These are phyloP conservation scores for Hypoxylon subgilvum DNA, from an alignment of 495 filamentous ascomycete species.

Conservation along the genomic window DNA sequence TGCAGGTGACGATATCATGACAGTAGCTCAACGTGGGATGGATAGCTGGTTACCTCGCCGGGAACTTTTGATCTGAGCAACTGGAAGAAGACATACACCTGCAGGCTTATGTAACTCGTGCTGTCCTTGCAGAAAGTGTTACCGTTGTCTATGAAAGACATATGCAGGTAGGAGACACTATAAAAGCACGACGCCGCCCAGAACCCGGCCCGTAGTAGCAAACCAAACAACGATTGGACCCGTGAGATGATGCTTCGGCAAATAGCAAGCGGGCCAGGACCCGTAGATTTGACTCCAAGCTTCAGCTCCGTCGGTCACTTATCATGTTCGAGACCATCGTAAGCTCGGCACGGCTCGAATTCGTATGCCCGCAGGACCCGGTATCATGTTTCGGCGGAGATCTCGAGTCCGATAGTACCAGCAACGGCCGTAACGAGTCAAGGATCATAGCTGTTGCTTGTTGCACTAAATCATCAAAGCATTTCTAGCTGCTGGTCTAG, in stretches of 20 bases:
- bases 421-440: constrained; percentile 1
- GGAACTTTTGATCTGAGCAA: neutral
- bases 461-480: neutral
- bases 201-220: constrained; percentile 6
- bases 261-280: constrained; percentile 5
- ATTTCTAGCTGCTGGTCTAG: constrained; percentile 14
- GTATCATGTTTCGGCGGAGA: constrained; percentile 25
- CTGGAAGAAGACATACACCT: constrained; percentile 5
- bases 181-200: constrained; percentile 4
- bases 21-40: constrained; percentile 10
- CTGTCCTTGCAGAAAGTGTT: constrained; percentile 8
- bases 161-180: constrained; percentile 2
- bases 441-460: constrained; percentile 25
- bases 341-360: constrained; percentile 32
- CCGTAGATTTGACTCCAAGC: constrained; percentile 14
- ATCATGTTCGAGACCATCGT: constrained; percentile 16
- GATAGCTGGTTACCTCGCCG: neutral
- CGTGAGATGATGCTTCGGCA: constrained; percentile 10
- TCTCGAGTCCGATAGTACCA: constrained; percentile 13
- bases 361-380: constrained; percentile 26
- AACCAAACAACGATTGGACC: constrained; percentile 16
- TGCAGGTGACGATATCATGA: constrained; percentile 23
- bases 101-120: neutral
- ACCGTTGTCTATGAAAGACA: neutral
- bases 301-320: constrained; percentile 4